Evolutionary conservation across 176 grass and related monocot species (phyloP).

Genomic region (Lolium perenne): DNA sequence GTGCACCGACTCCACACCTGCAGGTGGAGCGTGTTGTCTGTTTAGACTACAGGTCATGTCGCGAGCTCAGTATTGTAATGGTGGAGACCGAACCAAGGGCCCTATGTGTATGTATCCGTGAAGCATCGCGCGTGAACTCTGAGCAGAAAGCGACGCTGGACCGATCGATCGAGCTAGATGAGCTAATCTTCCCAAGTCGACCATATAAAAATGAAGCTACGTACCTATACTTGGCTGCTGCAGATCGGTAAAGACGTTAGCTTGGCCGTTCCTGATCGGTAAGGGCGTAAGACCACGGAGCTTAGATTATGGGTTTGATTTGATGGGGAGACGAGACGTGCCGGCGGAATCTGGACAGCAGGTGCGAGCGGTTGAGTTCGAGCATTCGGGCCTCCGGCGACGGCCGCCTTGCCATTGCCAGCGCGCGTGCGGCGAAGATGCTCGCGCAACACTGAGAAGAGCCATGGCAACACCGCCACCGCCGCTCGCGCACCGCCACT

Average conservation of each 20-base stretch:
- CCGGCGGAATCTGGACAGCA: neutral
- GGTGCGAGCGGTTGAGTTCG: neutral
- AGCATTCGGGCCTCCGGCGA: neutral
- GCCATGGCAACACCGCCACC: neutral
- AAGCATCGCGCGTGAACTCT: conserved; percentile 15
- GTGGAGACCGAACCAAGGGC: neutral
- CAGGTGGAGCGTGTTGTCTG: conserved; percentile 31
- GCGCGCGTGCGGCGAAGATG: neutral
- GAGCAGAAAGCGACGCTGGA: conserved; percentile 30
- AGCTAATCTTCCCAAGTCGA: conserved; percentile 1
- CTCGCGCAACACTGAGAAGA: neutral
- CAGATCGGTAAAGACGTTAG: neutral
- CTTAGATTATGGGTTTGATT: neutral
- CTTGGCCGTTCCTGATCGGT: conserved; percentile 17
- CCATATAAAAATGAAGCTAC: neutral
- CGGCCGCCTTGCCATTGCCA: neutral
- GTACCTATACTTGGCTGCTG: neutral
- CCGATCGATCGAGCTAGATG: neutral
- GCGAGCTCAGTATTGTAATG: conserved; percentile 3
- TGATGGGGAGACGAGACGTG: neutral
- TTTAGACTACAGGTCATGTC: conserved; percentile 32
- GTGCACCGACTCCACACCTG: conserved; percentile 44
- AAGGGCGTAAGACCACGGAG: conserved; percentile 28
- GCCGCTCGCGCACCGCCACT: no score
- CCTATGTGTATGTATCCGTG: neutral